phyloP scores from a whole-genome alignment of 139 green algal genomes.

The Coelastrella sp. region DNA sequence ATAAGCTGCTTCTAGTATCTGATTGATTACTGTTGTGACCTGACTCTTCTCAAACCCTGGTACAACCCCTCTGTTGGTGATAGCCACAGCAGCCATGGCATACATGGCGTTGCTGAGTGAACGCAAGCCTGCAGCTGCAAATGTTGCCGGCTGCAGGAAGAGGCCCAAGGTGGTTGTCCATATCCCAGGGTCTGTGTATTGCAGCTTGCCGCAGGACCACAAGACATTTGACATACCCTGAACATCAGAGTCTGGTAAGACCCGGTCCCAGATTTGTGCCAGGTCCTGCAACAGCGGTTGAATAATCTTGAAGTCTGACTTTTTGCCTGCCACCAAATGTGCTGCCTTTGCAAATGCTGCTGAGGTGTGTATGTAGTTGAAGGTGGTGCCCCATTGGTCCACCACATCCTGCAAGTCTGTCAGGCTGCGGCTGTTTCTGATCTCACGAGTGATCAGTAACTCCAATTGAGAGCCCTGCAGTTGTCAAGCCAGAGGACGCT shows the following conservation, averaged over 20 bases:
- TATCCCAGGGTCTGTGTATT: background rate
- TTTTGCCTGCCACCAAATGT: background rate
- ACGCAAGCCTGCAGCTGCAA: background rate
- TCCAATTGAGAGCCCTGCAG: background rate
- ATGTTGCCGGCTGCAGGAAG: background rate
- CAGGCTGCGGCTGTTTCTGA: background rate
- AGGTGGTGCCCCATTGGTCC: background rate
- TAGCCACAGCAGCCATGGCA: background rate
- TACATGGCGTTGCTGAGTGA: background rate
- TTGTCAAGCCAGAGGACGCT: background rate
- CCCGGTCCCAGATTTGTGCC: background rate
- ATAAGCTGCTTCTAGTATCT: background rate
- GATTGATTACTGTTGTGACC: background rate
- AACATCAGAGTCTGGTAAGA: background rate
- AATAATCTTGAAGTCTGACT: background rate
- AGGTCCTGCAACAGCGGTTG: background rate
- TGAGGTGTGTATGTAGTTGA: background rate
- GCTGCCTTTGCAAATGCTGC: background rate
- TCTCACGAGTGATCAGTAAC: background rate
- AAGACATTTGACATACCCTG: background rate
- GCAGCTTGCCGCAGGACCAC: conserved; percentile 13
- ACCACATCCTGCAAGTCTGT: background rate
- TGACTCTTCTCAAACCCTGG: background rate
- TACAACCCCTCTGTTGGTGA: background rate
- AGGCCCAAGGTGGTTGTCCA: background rate